Conservation (phyloP, 129 eudicot species). For the Artemisia annua region DNA sequence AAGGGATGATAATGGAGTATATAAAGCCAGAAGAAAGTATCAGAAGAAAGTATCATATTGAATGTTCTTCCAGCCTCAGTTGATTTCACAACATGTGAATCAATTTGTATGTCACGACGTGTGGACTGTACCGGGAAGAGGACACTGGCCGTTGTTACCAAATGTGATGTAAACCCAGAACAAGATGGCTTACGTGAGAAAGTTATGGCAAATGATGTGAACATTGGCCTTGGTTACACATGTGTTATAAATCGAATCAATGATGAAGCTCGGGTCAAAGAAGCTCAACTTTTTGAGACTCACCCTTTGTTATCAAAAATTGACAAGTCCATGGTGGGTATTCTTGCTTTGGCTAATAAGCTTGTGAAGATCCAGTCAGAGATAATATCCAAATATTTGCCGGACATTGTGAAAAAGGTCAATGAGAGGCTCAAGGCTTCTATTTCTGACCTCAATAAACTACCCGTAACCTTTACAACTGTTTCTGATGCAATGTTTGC, state of each 20-base stretch:
- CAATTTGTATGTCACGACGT: constrained; percentile 34
- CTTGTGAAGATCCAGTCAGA: constrained; percentile 25
- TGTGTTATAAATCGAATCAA: constrained; percentile 34
- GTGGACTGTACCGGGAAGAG: constrained; percentile 37
- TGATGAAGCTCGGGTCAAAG: constrained; percentile 31
- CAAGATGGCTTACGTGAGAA: constrained; percentile 36
- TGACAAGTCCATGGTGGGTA: constrained; percentile 33
- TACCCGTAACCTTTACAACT: constrained; percentile 33
- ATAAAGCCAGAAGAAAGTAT: constrained; percentile 43
- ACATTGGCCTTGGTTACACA: constrained; percentile 38
- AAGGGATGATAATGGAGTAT: constrained; percentile 38
- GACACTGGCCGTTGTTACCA: constrained; percentile 44
- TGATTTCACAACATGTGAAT: constrained; percentile 40
- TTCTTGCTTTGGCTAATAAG: constrained; percentile 21
- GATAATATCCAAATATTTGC: constrained; percentile 36
- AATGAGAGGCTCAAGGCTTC: constrained; percentile 32
- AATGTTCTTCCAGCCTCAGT: constrained; percentile 39
- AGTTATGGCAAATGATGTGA: constrained; percentile 41
- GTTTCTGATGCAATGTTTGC: constrained; percentile 39
- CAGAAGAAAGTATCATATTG: constrained; percentile 41
- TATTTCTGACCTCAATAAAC: constrained; percentile 31
- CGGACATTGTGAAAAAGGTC: constrained; percentile 27
- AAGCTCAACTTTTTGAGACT: constrained; percentile 26
- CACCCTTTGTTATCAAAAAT: constrained; percentile 32
- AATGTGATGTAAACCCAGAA: constrained; percentile 30